Conservation (phyloP, 306 rosid genomes). For the Dalbergia cochinchinensis region DNA sequence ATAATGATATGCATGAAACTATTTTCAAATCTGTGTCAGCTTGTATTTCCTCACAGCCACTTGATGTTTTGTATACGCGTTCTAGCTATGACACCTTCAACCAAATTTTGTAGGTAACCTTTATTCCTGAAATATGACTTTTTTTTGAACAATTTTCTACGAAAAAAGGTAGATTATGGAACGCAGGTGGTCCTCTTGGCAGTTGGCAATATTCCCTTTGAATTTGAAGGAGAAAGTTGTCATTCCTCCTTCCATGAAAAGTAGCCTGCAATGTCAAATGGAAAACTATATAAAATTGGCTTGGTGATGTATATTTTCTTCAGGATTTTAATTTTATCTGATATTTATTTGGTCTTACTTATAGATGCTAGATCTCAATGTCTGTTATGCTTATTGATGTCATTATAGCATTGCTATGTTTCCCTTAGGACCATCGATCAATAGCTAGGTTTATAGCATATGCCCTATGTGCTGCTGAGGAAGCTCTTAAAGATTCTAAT, state of each 20-base stretch:
- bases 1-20: background rate
- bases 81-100: conserved; percentile 5
- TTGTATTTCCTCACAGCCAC: background rate
- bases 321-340: conserved; percentile 2
- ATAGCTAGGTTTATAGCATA: conserved; percentile 90
- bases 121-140: background rate
- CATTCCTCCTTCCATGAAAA: conserved; percentile 4
- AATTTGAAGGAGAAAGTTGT: conserved; percentile 19
- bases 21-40: background rate
- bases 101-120: background rate
- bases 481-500: conserved; percentile 89
- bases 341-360: conserved; percentile 33
- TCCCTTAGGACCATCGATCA: conserved; percentile 78
- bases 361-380: conserved; percentile 27
- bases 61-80: background rate
- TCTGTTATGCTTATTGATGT: conserved; percentile 48
- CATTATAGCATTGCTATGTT: conserved; percentile 52
- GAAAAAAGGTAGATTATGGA: conserved; percentile 4
- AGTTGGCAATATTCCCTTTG: conserved; percentile 23
- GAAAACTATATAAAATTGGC: conserved; percentile 10
- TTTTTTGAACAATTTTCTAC: background rate
- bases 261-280: conserved; percentile 17
- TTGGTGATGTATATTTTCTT: conserved; percentile 26
- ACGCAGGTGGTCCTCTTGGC: conserved; percentile 13
- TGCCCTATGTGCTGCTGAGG: conserved; percentile 95